phyloP scores from a whole-genome alignment of 345 rosid species.

The Murraya koenigii region DNA sequence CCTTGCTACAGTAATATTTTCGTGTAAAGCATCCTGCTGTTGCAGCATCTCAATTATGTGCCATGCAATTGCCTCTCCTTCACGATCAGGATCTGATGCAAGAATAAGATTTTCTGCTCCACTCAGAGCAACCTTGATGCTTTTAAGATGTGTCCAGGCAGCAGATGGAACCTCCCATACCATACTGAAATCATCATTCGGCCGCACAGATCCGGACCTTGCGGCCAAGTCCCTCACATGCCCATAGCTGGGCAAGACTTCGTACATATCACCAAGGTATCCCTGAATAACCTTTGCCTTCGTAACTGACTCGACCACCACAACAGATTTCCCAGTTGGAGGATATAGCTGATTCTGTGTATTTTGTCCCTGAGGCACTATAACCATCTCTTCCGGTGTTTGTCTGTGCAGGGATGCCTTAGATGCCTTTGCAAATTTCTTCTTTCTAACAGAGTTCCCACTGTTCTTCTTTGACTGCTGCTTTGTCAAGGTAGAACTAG shows the following conservation, averaged over 20 bases:
- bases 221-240: slow-evolving; percentile 96
- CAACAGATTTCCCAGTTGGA: slow-evolving; percentile 74
- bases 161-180: slow-evolving; percentile 98
- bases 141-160: slow-evolving; percentile 97
- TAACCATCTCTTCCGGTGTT: slow-evolving; percentile 34
- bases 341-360: slow-evolving; percentile 65
- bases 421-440: slow-evolving; percentile 30
- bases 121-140: slow-evolving; percentile 81
- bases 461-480: slow-evolving; percentile 36
- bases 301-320: slow-evolving; percentile 90
- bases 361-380: slow-evolving; percentile 37
- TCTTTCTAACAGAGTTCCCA: slow-evolving; percentile 29
- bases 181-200: slow-evolving; percentile 97
- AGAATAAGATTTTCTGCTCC: slow-evolving; percentile 93
- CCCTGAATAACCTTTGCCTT: slow-evolving; percentile 95
- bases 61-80: slow-evolving; percentile 99
- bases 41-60: slow-evolving; percentile 96
- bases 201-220: slow-evolving; percentile 96
- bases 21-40: slow-evolving; percentile 85
- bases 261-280: slow-evolving; percentile 85
- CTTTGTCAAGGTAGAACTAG: slow-evolving; percentile 38
- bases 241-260: slow-evolving; percentile 95
- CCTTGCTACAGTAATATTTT: slow-evolving; percentile 71
- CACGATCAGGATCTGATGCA: slow-evolving; percentile 99
- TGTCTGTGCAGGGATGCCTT: slow-evolving; percentile 32